phyloP scores from a whole-genome alignment of 352 stramenopile species.

The Globisporangium canariense region DNA sequence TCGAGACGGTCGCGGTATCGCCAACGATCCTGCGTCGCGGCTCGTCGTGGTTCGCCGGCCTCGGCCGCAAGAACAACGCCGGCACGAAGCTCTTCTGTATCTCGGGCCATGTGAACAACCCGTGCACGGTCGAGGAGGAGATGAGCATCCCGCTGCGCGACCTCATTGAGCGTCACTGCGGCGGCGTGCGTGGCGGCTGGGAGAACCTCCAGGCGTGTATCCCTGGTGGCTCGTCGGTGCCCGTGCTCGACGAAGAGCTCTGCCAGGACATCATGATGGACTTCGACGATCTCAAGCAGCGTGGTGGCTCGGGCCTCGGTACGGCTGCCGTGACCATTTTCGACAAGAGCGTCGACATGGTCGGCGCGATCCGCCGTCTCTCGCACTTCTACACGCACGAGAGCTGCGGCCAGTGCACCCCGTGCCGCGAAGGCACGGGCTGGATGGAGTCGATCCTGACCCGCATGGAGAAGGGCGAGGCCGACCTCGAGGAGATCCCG shows the following conservation, averaged over 20 bases:
- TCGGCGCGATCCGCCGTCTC: conserved; percentile 96
- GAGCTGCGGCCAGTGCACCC: conserved; percentile 99
- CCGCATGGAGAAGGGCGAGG: conserved; percentile 97
- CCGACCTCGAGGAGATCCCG: conserved; percentile 97
- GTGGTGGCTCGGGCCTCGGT: conserved; percentile 93
- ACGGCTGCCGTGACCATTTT: conserved; percentile 99
- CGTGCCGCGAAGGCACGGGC: conserved; percentile 96
- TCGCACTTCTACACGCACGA: conserved; percentile 99
- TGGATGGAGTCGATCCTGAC: conserved; percentile 98
- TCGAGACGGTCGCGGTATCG: conserved; percentile 98
- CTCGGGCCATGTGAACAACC: conserved; percentile 99
- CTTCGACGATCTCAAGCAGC: conserved; percentile 98
- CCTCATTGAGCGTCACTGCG: conserved; percentile 98
- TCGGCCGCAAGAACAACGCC: conserved; percentile 98
- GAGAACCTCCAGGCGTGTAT: conserved; percentile 98
- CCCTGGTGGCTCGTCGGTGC: conserved; percentile 95
- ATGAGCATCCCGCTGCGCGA: conserved; percentile 98
- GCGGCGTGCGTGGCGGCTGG: conserved; percentile 98
- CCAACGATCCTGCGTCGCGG: conserved; percentile 98
- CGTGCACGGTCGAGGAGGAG: conserved; percentile 97
- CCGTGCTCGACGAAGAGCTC: conserved; percentile 92
- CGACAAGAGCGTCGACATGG: conserved; percentile 99
- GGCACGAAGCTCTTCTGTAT: conserved; percentile 99
- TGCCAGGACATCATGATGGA: conserved; percentile 99
- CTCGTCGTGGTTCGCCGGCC: conserved; percentile 94